Evolutionary conservation across 1,284 basidiomycete species (phyloP).

Genomic region (Butyriboletus appendiculatus): DNA sequence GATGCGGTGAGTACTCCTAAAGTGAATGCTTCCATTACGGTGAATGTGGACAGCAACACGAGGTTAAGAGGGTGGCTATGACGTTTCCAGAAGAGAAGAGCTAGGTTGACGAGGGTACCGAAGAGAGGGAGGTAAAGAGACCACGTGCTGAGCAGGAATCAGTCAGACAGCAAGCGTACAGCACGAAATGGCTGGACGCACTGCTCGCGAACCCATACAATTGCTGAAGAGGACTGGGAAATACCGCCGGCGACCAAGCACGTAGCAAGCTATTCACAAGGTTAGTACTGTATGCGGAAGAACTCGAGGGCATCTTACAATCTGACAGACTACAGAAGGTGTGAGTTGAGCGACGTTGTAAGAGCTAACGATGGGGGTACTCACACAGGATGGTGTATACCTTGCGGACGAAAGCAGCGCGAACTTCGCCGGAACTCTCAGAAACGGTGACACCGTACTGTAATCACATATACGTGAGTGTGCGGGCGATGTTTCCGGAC

Average conservation of each 20-base stretch:
- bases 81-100: slow-evolving; percentile 84
- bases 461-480: slow-evolving; percentile 12
- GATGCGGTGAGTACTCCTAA: slow-evolving; percentile 79
- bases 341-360: slow-evolving; percentile 4
- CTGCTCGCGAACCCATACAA: slow-evolving; percentile 73
- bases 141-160: slow-evolving; percentile 55
- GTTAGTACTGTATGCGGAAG: slow-evolving; percentile 9
- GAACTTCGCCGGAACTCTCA: slow-evolving; percentile 70
- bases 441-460: slow-evolving; percentile 79
- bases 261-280: slow-evolving; percentile 57
- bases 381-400: slow-evolving; percentile 80
- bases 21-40: slow-evolving; percentile 77
- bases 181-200: slow-evolving; percentile 36
- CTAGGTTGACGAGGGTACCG: slow-evolving; percentile 73
- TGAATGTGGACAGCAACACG: slow-evolving; percentile 76
- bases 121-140: slow-evolving; percentile 75
- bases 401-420: slow-evolving; percentile 77
- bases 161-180: slow-evolving; percentile 2
- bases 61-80: slow-evolving; percentile 85
- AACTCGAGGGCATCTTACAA: slow-evolving; percentile 44
- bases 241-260: slow-evolving; percentile 67
- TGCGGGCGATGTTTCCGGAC: neutral
- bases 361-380: slow-evolving; percentile 31
- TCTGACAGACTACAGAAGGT: slow-evolving; percentile 58
- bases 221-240: slow-evolving; percentile 55